Evolutionary conservation across 169 alveolate genomes (phyloP).

Genomic region (Amoebophrya sp.): DNA sequence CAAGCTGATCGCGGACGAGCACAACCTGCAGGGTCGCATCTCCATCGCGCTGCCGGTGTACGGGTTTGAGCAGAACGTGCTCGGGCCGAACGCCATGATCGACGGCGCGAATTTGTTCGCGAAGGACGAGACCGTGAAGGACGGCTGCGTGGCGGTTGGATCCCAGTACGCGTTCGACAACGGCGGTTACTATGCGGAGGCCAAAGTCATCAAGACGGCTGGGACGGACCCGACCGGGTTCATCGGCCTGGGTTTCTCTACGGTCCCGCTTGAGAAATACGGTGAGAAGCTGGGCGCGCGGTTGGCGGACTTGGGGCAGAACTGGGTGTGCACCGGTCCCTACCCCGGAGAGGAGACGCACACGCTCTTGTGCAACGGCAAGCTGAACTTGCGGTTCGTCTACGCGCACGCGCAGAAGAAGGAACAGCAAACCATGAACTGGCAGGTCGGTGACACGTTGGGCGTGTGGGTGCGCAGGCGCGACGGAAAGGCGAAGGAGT

Average conservation of each 20-base stretch:
- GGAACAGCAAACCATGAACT: not conserved
- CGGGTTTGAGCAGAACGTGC: not conserved
- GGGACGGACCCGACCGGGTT: not conserved
- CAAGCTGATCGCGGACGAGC: conserved; percentile 23
- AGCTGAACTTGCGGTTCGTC: not conserved
- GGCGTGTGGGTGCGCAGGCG: not conserved
- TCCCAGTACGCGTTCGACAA: conserved; percentile 11
- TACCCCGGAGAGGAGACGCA: not conserved
- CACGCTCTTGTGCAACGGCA: not conserved
- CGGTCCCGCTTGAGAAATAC: not conserved
- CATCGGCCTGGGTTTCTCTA: not conserved
- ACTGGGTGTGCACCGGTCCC: not conserved
- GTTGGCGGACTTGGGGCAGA: not conserved
- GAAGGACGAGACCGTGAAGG: not conserved
- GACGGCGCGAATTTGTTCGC: not conserved
- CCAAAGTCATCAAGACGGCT: not conserved
- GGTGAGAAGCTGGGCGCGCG: not conserved
- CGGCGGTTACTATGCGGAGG: conserved; percentile 21
- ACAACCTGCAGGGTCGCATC: conserved; percentile 23
- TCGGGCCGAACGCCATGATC: not conserved
- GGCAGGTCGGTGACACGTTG: not conserved
- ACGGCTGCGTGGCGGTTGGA: not conserved
- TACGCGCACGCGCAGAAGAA: not conserved
- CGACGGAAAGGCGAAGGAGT: conserved; percentile 19
- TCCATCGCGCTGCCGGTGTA: conserved; percentile 1